A percentile compares a stretch with the other conserved stretches of the same genome.
Conservation (phyloP, 352 stramenopile species). For the Phytophthora citricola region DNA sequence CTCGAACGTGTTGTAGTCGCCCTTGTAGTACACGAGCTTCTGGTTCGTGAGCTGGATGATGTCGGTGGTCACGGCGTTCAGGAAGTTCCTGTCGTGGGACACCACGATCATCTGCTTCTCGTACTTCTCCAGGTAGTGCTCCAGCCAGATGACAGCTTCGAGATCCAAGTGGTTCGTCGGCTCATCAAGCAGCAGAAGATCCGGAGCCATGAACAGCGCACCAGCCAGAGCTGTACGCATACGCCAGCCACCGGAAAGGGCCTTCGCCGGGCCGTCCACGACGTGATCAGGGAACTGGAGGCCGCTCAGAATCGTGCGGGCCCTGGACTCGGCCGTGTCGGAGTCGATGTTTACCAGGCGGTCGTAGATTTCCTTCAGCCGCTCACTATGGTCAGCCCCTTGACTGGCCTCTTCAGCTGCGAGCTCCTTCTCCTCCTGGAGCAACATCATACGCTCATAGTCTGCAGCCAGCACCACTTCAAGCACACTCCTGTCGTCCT, state of each 20-base stretch:
- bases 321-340: slow-evolving; percentile 91
- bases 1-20: slow-evolving; percentile 98
- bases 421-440: slow-evolving; percentile 95
- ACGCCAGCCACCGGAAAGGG: slow-evolving; percentile 94
- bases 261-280: slow-evolving; percentile 90
- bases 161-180: slow-evolving; percentile 94
- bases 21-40: slow-evolving; percentile 94
- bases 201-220: slow-evolving; percentile 94
- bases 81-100: slow-evolving; percentile 96
- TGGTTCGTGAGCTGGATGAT: slow-evolving; percentile 93
- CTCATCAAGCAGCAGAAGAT: slow-evolving; percentile 96
- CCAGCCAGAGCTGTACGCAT: slow-evolving; percentile 96
- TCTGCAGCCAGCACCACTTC: slow-evolving; percentile 95
- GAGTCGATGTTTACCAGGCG: slow-evolving; percentile 91
- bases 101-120: slow-evolving; percentile 96
- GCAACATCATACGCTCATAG: slow-evolving; percentile 92
- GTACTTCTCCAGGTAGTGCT: slow-evolving; percentile 92
- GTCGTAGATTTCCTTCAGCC: slow-evolving; percentile 87
- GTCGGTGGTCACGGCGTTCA: slow-evolving; percentile 97
- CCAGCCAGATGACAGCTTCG: slow-evolving; percentile 92
- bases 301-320: slow-evolving; percentile 92
- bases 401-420: slow-evolving; percentile 35
- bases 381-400: slow-evolving; percentile 52
- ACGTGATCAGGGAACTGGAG: slow-evolving; percentile 95
- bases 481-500: slow-evolving; percentile 89